Evolutionary conservation across 805 yeast genomes (phyloP), one percentile per base, ranked within the genome.

Genomic region (Yamadazyma ubonensis): DNA sequence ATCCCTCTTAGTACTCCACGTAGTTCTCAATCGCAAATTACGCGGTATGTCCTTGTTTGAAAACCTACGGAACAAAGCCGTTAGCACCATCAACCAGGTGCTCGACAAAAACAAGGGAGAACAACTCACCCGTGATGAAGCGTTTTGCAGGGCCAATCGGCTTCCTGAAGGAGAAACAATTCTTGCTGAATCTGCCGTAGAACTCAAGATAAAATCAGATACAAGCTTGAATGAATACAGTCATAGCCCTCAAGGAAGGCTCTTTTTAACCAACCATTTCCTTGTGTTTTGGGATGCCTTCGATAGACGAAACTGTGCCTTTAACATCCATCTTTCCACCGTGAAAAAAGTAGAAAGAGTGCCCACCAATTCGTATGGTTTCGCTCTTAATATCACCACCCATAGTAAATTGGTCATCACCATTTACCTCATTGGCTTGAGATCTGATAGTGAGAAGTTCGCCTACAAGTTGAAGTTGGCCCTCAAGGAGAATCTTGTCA

Each of bases 281-380:
- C 57, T 93, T 26, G 77, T 86, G 16, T 91, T 90, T 54, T 71
- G 78, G 43, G 88, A 86, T 50, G 73, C 77, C 5, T 79, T 78
- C 50, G 95, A 88, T 51, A 71, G 73, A 33, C 71, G 79, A 40
- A 75, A 80, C 32, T 84, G 93, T 55, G 73, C 78, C 5, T 76
- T 91, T 53, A 73, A 73, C 3, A 51, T 91, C 20, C 93, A 91
- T 45, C 63, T 93, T 29, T 78, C 90, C 1, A 78, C 96, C 1
- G 65, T 93, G 27, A 81, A 84, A 53, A 81, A 88, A 45, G 95
- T 93, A 12, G 96, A 91, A 57, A 72, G 97, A 38, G 73, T 88
- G 15, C 95, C 95, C 8, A 73, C 87, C 1, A 73, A 80, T 41
- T 72, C 86, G 1, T 85, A 81, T 55, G 81, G 86, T 14, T 86